phyloP scores from a whole-genome alignment of 768 basidiomycete species.

The Lactifluus pinguis region DNA sequence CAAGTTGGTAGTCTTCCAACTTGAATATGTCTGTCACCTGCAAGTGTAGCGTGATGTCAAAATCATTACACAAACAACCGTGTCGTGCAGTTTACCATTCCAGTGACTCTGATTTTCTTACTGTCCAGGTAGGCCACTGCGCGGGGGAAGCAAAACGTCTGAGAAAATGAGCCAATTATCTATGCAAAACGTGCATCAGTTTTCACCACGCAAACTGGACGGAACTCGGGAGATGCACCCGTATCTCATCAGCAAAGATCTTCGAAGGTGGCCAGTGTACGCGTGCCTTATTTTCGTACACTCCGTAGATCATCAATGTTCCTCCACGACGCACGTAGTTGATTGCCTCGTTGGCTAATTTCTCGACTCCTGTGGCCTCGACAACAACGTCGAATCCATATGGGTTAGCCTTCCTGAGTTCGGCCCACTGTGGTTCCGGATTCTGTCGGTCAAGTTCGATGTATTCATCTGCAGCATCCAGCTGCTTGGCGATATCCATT shows the following conservation, averaged over 20 bases:
- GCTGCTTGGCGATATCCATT: conserved; percentile 74
- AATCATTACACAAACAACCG: background rate
- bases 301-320: conserved; percentile 83
- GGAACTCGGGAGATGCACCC: conserved; percentile 25
- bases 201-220: background rate
- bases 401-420: conserved; percentile 72
- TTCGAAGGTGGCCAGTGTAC: conserved; percentile 84
- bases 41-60: background rate
- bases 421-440: conserved; percentile 70
- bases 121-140: conserved; percentile 84
- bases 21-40: conserved; percentile 50
- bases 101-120: conserved; percentile 72
- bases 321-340: conserved; percentile 83
- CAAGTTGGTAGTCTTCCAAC: conserved; percentile 52
- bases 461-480: conserved; percentile 78
- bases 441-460: conserved; percentile 72
- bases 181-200: conserved; percentile 21
- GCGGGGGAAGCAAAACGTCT: conserved; percentile 83
- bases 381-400: conserved; percentile 87
- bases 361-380: conserved; percentile 78
- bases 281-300: conserved; percentile 77
- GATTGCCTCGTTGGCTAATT: conserved; percentile 80
- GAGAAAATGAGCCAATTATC: conserved; percentile 90
- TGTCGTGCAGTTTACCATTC: conserved; percentile 45
- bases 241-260: conserved; percentile 68